Percentiles rank a stretch among this genome's conserved stretches.
Conservation (phyloP, 192 early-diverging fungal species). For the Podila epicladia region DNA sequence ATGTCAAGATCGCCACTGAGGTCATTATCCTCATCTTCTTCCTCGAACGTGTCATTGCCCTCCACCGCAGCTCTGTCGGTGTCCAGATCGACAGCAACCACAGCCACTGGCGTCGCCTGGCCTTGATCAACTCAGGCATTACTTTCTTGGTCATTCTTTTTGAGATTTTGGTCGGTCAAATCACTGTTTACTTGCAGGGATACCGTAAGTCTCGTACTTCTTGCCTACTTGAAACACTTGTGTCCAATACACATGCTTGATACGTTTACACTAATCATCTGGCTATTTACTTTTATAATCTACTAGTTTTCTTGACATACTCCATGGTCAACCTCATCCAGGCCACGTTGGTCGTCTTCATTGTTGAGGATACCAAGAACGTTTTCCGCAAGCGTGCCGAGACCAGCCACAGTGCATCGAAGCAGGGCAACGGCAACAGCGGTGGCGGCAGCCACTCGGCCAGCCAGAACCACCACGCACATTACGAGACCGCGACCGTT, state of each 20-base stretch:
- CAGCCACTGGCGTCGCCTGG: conserved; percentile 39
- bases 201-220: conserved; percentile 25
- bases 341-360: conserved; percentile 32
- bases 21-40: conserved; percentile 43
- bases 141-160: conserved; percentile 48
- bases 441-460: conserved; percentile 1
- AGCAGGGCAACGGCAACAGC: conserved; percentile 12
- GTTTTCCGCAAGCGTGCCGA: conserved; percentile 44
- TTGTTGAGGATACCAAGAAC: conserved; percentile 43
- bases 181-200: conserved; percentile 31
- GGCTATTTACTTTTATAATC: background rate
- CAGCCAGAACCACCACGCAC: background rate
- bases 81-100: conserved; percentile 13
- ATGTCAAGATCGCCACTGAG: conserved; percentile 48
- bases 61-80: conserved; percentile 19
- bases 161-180: conserved; percentile 44
- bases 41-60: conserved; percentile 43
- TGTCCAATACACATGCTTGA: too few relatives aligned
- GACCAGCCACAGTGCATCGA: conserved; percentile 12
- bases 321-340: conserved; percentile 45
- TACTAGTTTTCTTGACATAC: conserved; percentile 38
- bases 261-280: background rate
- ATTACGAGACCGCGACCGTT: background rate
- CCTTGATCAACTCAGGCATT: conserved; percentile 45
- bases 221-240: background rate